Evolutionary conservation across 2,329 filamentous ascomycete species (phyloP), one percentile per base, ranked within the genome.

Genomic region (Elsinoe necatrix): DNA sequence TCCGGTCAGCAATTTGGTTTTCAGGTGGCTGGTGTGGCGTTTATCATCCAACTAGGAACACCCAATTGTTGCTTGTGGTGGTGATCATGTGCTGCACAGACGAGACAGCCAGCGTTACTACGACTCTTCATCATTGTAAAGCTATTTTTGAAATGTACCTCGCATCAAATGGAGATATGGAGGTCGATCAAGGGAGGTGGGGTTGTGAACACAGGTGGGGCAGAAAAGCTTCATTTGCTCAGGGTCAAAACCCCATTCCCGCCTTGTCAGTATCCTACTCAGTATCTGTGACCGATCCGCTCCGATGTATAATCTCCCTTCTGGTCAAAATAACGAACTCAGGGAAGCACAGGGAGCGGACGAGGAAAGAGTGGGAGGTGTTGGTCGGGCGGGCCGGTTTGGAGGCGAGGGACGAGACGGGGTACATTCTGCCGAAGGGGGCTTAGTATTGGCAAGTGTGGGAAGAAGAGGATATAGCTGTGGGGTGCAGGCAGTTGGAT

Each of bases 21-120:
- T 50, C 42, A 11, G 45, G 45, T 50, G 45, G 45, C 45, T 50
- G 45, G 45, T 25, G 45, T 50, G 27, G 45, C 45, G 45, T 34
- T 31, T 50, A 12, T 29, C 14, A 25, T 34, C 29, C 45, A 50
- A 34, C 25, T 21, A 34, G 14, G 34, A 4, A 34, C 25, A 16
- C 8, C 25, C 21, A 29, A 29, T 29, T 29, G 27, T 9, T 29
- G 27, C 39, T 43, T 20, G 39, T 21, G 18, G 12, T 4, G 5
- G 4, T 43, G 18, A 11, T 43, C 39, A 20, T 21, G 39, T 43
- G 39, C 21, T 43, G 34, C 34, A 37, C 34, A 14, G 34, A 37
- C 14, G 34, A 37, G 34, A 37, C 4, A 39, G 4, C 35, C 4
- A 39, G 35, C 18, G 14, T 4, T n/a, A 39, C 5, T 5, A 4